Evolutionary conservation across 768 basidiomycete genomes (phyloP).

Genomic region (Boletus coccyginus): DNA sequence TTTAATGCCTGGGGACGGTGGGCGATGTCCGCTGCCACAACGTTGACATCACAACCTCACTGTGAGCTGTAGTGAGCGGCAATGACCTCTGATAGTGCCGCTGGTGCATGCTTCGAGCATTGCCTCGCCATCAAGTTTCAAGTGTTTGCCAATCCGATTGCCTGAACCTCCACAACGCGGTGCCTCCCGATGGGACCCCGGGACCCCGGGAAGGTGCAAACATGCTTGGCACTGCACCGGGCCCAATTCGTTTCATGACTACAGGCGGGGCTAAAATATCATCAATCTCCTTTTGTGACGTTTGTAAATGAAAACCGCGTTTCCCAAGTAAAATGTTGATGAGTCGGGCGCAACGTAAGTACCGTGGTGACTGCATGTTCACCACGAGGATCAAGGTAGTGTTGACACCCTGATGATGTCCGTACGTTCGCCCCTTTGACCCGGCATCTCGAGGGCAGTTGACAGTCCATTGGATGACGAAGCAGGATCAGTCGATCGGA

Average conservation of each 20-base stretch:
- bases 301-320: slow-evolving; percentile 14
- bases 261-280: not conserved
- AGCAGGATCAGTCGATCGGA: not conserved
- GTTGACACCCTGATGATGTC: not conserved
- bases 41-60: not conserved
- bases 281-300: slow-evolving; percentile 1
- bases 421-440: not conserved
- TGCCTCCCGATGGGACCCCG: slow-evolving; percentile 5
- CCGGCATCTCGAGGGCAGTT: not conserved
- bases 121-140: not conserved
- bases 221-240: slow-evolving; percentile 9
- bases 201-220: slow-evolving; percentile 3
- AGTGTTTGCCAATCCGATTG: not conserved
- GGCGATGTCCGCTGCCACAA: too few species aligned
- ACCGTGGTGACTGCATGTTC: slow-evolving; percentile 11
- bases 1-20: too few species aligned
- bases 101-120: not conserved
- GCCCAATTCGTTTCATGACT: slow-evolving; percentile 18
- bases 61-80: not conserved
- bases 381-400: slow-evolving; percentile 15
- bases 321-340: slow-evolving; percentile 19
- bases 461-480: not conserved
- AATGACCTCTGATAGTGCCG: not conserved
- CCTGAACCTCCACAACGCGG: slow-evolving; percentile 1
- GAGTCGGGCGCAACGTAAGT: slow-evolving; percentile 8